Base-by-base conservation (phyloP, 2,329 filamentous ascomycete species). In the Cyphellophora europaea region DNA sequence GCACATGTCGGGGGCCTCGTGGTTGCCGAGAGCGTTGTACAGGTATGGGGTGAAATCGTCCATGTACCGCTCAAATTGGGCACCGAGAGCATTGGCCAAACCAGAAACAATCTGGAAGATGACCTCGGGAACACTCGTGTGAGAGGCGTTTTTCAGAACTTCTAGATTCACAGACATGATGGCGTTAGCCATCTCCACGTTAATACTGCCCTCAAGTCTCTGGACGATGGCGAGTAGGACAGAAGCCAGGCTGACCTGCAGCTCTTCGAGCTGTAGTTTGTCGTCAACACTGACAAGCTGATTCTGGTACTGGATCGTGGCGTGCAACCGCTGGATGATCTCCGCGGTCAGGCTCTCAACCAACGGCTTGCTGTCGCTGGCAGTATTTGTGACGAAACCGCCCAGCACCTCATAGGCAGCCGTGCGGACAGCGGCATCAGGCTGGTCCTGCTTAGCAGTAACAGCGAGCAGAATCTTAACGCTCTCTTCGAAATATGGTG, bases 281-380 rank as follows among this genome's bases (percentile, higher is more conserved):
- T 98, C 91, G 61, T 98, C 91, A 17, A 95, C 84, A 55, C 88
- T 95, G 49, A 96, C 88, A 40, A 96, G 86, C 65, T 98, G 91
- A 50, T 75, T 72, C 60, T 94, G 87, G 63, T 98, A 78, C 19
- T 81, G 79, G 35, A 96, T 70, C 0, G 91, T 95, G 58, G 86
- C 82, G 63, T 94, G 84, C 17, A 98, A 70, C 40, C 91, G 83
- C 65, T 93, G 82, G 42, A 98, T 75, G 47, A 95, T 82, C 37
- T 96, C 82, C 40, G 86, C 80, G 3, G 85, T 91, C 12, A 98
- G 72, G 25, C 77, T 77, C 16, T 81, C 88, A 52, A 98, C 77
- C 41, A 88, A 72, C 30, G 71, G 69, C 49, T 95, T 69, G 57
- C 83, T 93, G 53, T 95, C 87, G 40, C 81, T 80, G 15, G 88